These are phyloP conservation scores for Glycine latifolia DNA, from an alignment of 306 rosid genomes.

Conservation along the genomic window DNA sequence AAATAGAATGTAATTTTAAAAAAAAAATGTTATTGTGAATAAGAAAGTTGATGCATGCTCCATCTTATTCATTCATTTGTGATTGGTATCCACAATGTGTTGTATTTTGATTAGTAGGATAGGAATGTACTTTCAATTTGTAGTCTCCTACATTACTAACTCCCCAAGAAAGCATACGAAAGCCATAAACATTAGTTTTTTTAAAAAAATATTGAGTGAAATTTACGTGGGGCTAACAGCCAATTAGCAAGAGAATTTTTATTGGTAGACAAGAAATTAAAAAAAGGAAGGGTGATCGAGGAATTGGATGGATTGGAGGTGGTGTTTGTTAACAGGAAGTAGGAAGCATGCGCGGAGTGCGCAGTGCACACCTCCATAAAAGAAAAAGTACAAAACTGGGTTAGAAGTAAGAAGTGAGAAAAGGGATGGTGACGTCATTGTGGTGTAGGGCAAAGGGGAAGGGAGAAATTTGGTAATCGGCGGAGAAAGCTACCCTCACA, in stretches of 20 bases:
- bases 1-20: too few relatives aligned
- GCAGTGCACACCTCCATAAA: constrained; percentile 36
- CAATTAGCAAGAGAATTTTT: neutral
- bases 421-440: constrained; percentile 44
- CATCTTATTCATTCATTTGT: constrained; percentile 28
- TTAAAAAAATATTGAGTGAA: neutral
- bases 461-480: constrained; percentile 63
- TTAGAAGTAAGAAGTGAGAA: neutral
- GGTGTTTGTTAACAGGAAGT: neutral
- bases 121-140: constrained; percentile 5
- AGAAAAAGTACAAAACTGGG: neutral
- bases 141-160: constrained; percentile 19
- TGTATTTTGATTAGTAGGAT: constrained; percentile 20
- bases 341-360: constrained; percentile 47
- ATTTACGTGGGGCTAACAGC: constrained; percentile 31
- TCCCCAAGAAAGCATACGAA: neutral
- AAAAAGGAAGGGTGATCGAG: neutral
- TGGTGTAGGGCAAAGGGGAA: constrained; percentile 49
- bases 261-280: neutral
- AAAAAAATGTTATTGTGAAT: neutral
- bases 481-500: constrained; percentile 60
- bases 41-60: neutral
- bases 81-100: neutral
- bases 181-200: neutral
- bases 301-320: neutral